These are phyloP conservation scores for Echria macrotheca DNA, from an alignment of 495 filamentous ascomycete species.

Conservation along the genomic window DNA sequence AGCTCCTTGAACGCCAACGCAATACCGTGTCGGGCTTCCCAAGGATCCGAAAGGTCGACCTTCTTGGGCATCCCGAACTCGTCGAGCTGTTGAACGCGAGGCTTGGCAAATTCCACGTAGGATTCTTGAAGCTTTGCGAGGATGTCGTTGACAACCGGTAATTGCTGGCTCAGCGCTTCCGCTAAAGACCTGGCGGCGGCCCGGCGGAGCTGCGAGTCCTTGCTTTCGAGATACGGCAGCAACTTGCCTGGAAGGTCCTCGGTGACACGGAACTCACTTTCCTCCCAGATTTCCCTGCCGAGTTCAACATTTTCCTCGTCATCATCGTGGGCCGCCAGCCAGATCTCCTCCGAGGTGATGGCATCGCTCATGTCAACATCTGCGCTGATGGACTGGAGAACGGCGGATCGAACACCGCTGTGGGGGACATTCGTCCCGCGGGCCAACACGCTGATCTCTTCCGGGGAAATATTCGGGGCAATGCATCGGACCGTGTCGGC, in stretches of 20 bases:
- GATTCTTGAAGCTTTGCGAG: constrained; percentile 57
- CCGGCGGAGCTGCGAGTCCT: constrained; percentile 72
- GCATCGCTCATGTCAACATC: constrained; percentile 87
- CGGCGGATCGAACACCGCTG: constrained; percentile 71
- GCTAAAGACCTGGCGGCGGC: constrained; percentile 81
- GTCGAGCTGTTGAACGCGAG: constrained; percentile 73
- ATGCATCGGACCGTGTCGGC: constrained; percentile 75
- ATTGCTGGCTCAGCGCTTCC: constrained; percentile 57
- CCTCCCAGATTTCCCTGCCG: constrained; percentile 86
- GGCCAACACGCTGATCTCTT: constrained; percentile 67
- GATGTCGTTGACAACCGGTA: constrained; percentile 39
- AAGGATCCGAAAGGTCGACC: constrained; percentile 75
- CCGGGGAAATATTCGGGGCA: constrained; percentile 61
- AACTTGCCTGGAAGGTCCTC: constrained; percentile 58
- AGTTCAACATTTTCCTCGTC: constrained; percentile 81
- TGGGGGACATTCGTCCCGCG: constrained; percentile 73
- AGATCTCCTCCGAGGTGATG: constrained; percentile 82
- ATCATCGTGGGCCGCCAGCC: constrained; percentile 88
- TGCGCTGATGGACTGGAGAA: constrained; percentile 82
- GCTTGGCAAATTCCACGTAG: constrained; percentile 74
- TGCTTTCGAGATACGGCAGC: constrained; percentile 71
- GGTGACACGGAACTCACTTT: constrained; percentile 70
- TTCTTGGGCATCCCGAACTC: constrained; percentile 91
- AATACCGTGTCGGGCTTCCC: constrained; percentile 84
- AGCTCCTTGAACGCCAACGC: constrained; percentile 81